Conservation (phyloP, 2,329 filamentous ascomycete species). For the Raffaelea arxii region DNA sequence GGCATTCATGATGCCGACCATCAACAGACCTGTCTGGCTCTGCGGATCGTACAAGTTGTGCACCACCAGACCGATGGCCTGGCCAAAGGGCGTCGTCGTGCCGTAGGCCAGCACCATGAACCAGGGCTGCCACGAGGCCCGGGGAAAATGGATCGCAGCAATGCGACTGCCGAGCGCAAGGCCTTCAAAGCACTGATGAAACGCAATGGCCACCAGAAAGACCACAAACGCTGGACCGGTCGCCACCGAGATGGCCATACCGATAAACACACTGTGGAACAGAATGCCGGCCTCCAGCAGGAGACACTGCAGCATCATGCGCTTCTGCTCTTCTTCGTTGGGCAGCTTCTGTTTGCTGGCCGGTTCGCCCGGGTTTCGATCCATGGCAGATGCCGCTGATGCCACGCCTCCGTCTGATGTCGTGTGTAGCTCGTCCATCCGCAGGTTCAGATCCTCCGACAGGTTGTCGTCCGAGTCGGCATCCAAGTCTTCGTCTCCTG, state of each 20-base stretch:
- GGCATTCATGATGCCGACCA: slow-evolving; percentile 83
- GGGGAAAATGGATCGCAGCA: slow-evolving; percentile 70
- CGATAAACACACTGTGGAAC: slow-evolving; percentile 79
- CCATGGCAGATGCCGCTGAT: slow-evolving; percentile 18
- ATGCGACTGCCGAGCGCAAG: slow-evolving; percentile 79
- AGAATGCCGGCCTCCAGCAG: slow-evolving; percentile 75
- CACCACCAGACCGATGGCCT: slow-evolving; percentile 69
- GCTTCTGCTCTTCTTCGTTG: slow-evolving; percentile 49
- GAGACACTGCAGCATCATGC: slow-evolving; percentile 65
- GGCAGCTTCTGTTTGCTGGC: slow-evolving; percentile 15
- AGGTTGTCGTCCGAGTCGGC: slow-evolving; percentile 1
- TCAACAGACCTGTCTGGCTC: slow-evolving; percentile 64
- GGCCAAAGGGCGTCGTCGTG: slow-evolving; percentile 69
- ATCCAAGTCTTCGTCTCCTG: slow-evolving; percentile 9
- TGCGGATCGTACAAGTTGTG: slow-evolving; percentile 73
- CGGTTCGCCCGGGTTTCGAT: slow-evolving; percentile 14
- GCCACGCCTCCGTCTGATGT: too few relatives aligned
- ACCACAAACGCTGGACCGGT: slow-evolving; percentile 72
- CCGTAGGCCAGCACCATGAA: slow-evolving; percentile 72
- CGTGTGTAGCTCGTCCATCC: slow-evolving; percentile 54
- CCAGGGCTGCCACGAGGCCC: slow-evolving; percentile 67
- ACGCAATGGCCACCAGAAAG: slow-evolving; percentile 69
- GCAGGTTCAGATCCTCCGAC: slow-evolving; percentile 37
- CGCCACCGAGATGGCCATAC: slow-evolving; percentile 75
- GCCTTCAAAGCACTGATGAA: slow-evolving; percentile 84